A percentile compares a stretch with the other conserved stretches of the same genome.
These are phyloP conservation scores for Sphagnum fallax DNA, from an alignment of 228 moss, liverwort and hornwort species.

Conservation along the genomic window DNA sequence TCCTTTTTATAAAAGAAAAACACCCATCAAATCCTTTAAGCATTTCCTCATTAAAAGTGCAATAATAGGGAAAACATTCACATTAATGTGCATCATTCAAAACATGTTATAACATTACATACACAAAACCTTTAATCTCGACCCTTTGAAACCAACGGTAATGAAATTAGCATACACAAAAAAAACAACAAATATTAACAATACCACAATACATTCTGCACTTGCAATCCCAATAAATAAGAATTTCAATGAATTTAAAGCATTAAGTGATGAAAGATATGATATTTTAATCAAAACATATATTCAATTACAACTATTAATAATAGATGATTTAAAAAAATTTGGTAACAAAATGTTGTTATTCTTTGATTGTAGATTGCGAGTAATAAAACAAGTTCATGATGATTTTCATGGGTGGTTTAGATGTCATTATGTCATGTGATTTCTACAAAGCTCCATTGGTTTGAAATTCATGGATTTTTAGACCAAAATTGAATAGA, in stretches of 20 bases:
- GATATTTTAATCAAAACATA: background rate
- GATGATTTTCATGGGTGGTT: background rate
- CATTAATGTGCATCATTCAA: background rate
- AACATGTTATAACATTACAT: background rate
- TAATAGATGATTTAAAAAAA: background rate
- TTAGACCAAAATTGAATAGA: background rate
- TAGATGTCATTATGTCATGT: background rate
- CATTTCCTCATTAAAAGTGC: background rate
- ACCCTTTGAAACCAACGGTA: background rate
- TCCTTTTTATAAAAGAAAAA: background rate
- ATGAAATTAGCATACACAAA: background rate
- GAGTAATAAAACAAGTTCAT: background rate
- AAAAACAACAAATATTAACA: background rate
- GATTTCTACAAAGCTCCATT: background rate
- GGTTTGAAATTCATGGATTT: background rate
- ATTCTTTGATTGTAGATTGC: background rate
- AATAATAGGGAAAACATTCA: background rate
- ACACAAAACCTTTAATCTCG: background rate
- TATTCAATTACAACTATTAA: background rate
- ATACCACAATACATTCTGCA: background rate
- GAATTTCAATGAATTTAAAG: background rate
- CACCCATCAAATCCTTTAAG: background rate
- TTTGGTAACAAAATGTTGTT: background rate
- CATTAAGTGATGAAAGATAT: background rate
- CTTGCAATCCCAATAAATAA: background rate